Base-by-base conservation (phyloP, 805 yeast species). In the Candida pseudoglaebosa region DNA sequence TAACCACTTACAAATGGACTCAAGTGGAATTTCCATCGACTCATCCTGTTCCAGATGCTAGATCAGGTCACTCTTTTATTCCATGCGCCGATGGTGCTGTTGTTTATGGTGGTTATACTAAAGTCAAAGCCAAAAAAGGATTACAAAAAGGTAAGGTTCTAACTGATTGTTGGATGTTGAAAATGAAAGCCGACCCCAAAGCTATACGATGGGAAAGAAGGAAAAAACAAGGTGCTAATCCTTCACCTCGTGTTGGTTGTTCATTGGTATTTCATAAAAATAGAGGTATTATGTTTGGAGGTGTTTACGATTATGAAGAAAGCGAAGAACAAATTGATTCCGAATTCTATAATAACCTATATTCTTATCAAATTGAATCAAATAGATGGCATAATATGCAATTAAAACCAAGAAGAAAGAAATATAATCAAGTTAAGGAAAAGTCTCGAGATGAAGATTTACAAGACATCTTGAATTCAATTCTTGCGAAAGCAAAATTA, bases 241-340 rank as follows among this genome's bases (percentile, higher is more conserved):
- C 97, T 3, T 78, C 91, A 1, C 85, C 97, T 10, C 75, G 98
- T 51, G 96, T 87, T n/a, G 98, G 99, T 0, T 84, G 95, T 54
- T 82, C 95, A 3, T 77, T 91, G 82, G 89, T 81, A 7, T 73
- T 73, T 47, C 98, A 91, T 61, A 84, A 86, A 51, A 95, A 95
- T 42, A 79, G 97, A 66, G 97, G 97, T 41, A 74, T 91, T 7
- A 53, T 90, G 54, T 93, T 91, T 65, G 98, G 98, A 28, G 98
- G 98, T 51, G 99, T 93, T 10, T 90, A 77, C 53, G 98, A 91
- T 60, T 85, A 76, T 44, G 96, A 90, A 50, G 99, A 91, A 61
- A 91, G 96, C 10, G 98, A 91, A 59, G 98, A 93, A 61, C 77
- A 84, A 38, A 65, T 91, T 44, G 91, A 84, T 33, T 87, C 96